Evolutionary conservation across 306 rosid genomes (phyloP), one percentile per base, ranked within the genome.

Genomic region (Fragaria iinumae): DNA sequence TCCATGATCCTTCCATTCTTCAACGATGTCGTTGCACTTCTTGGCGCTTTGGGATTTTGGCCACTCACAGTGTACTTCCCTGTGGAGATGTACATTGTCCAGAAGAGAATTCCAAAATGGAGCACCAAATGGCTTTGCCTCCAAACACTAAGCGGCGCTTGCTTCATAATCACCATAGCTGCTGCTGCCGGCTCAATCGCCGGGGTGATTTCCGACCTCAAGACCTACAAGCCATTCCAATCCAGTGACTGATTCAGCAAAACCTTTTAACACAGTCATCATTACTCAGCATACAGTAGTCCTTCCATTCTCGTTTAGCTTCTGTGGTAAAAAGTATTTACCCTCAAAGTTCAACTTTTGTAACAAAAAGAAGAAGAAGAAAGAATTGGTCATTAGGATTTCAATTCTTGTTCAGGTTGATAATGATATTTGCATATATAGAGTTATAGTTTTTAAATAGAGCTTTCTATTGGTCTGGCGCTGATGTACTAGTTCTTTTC

Each of bases 1-100:
- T 85, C 96, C 32, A 93, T 93, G 98, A 16, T 89, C 82, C 86
- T 93, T 25, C 98, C 98, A 0, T 93, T 93, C 82, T 91, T 93
- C 78, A 93, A 93, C 74, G 94, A 89, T 75, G 72, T 93, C 5
- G 90, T 86, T 14, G 98, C 94, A 68, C 85, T 93, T n/a, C 86
- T 93, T 32, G 98, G 98, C 8, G 94, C 98, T 32, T 47, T 90
- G 67, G 93, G 93, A 27, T 90, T 90, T 80, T 93, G 96, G 96
- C 97, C 97, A 21, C 81, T 90, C 21, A 89, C 92, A 0, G 96
- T 92, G 2, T 88, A 86, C 76, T 88, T 92, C 76, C 97, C 97
- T 0, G 89, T 93, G 76, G 87, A 85, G 83, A 93, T 93, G 96
- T 89, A 93, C 67, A 86, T 90, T 34, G 70, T 78, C 11, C 93